Base-by-base conservation (phyloP, 768 basidiomycete genomes). In the Pleurotus ostreatus region DNA sequence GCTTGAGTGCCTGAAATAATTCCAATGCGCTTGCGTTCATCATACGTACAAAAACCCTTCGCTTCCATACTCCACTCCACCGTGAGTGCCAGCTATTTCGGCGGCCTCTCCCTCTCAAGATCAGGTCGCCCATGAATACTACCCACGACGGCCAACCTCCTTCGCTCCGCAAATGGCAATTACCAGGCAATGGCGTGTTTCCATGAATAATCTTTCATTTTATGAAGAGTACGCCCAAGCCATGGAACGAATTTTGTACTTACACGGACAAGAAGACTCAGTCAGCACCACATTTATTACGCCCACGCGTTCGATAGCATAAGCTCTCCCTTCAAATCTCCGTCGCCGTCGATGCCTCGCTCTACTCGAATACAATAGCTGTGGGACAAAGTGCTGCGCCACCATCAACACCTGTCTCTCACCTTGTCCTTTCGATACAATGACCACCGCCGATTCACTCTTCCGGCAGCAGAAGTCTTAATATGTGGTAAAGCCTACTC, bases 291-390 rank as follows among this genome's bases (percentile, higher is more conserved):
- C 30, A 39, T 52, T 18, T 39, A 39, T 22, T 9, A 39, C 37
- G 8, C 20, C n/a, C 20, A 16, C 43, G 43, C 20, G 20, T 44
- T 22, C 43, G 20, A 16, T 52, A 3, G 40, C 51, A 52, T 23
- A 22, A 52, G 16, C 22, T 20, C 40, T 52, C 51, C 49, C 23
- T 52, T 39, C 9, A 18, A 20, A 18, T 52, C 16, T 34, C 38
- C 15, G 16, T 39, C 20, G 12, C n/a, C 26, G 26, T 34, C 26
- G 26, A 34, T 15, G 51, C 51, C 38, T 52, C 38, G 51, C 51
- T 52, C 37, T 37, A 22, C 22, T 40, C 51, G 20, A 52, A 52
- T 52, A 52, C 51, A 52, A 52, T 52, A 40, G 38, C 51, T 52
- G 51, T 52, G 51, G 37, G 51, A 52, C 15, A 16, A 25, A 40